phyloP scores from a whole-genome alignment of 1,284 basidiomycete genomes.

The Blastosporella zonata region DNA sequence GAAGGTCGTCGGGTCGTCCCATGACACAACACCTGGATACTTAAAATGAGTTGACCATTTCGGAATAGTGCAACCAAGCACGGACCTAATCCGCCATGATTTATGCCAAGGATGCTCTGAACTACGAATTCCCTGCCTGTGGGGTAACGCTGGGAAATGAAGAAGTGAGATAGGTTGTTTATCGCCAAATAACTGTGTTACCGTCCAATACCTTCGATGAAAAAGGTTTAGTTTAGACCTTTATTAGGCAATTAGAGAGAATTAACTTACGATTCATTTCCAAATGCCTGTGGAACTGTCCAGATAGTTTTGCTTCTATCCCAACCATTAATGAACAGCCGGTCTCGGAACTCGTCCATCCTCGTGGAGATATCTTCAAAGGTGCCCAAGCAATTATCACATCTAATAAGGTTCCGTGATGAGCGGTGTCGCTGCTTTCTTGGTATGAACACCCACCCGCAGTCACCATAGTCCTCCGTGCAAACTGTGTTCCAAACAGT shows the following conservation, averaged over 20 bases:
- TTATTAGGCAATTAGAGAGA: not conserved
- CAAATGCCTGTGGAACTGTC: slow-evolving; percentile 78
- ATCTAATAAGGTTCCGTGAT: slow-evolving; percentile 20
- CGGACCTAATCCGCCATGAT: slow-evolving; percentile 62
- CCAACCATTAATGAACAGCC: slow-evolving; percentile 61
- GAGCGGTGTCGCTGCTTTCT: not conserved
- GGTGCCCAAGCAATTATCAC: slow-evolving; percentile 50
- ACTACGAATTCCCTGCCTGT: slow-evolving; percentile 69
- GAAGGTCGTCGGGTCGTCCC: slow-evolving; percentile 61
- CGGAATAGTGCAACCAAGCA: not conserved
- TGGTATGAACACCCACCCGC: slow-evolving; percentile 41
- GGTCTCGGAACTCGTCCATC: slow-evolving; percentile 58
- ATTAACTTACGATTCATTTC: slow-evolving; percentile 49
- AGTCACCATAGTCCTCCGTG: slow-evolving; percentile 62
- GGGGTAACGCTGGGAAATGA: slow-evolving; percentile 40
- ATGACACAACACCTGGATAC: slow-evolving; percentile 56
- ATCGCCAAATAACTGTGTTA: not conserved
- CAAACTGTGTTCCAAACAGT: slow-evolving; percentile 47
- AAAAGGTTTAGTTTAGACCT: slow-evolving; percentile 4
- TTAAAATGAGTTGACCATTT: not conserved
- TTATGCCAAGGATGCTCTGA: slow-evolving; percentile 61
- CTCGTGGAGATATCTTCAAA: slow-evolving; percentile 64
- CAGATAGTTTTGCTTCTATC: slow-evolving; percentile 63
- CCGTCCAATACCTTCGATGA: slow-evolving; percentile 56
- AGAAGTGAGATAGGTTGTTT: not conserved